phyloP scores from a whole-genome alignment of 2,329 filamentous ascomycete species.

The Aspergillus floridensis region DNA sequence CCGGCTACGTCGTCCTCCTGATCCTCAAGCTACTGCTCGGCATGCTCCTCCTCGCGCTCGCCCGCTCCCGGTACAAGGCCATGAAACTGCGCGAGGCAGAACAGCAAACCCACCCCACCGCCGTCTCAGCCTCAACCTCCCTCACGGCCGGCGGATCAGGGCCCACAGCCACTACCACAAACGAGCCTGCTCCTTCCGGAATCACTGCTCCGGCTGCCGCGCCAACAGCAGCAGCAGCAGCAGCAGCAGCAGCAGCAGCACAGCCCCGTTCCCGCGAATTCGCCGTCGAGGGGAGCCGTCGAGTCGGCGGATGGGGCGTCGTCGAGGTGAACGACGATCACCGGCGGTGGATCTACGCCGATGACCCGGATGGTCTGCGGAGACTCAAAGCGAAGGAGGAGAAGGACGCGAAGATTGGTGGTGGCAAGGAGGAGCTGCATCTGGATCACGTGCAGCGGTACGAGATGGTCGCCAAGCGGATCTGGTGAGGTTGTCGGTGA shows the following conservation, averaged over 20 bases:
- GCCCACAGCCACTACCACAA: background rate
- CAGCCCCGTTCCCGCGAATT: conserved; percentile 42
- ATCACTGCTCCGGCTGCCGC: background rate
- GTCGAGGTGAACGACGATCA: conserved; percentile 89
- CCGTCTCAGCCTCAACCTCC: too few species aligned
- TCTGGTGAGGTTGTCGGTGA: conserved; percentile 63
- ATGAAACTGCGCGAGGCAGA: conserved; percentile 69
- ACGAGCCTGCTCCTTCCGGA: background rate
- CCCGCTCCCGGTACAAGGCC: conserved; percentile 71
- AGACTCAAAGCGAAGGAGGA: conserved; percentile 63
- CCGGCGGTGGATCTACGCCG: conserved; percentile 78
- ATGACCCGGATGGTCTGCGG: conserved; percentile 69
- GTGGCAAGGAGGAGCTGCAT: conserved; percentile 56
- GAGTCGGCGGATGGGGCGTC: conserved; percentile 77
- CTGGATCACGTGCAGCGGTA: conserved; percentile 73
- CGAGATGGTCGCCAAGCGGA: conserved; percentile 94
- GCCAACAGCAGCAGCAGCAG: background rate
- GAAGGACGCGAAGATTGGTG: conserved; percentile 56
- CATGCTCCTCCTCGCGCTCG: conserved; percentile 78
- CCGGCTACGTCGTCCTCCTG: conserved; percentile 79
- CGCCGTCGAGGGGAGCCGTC: conserved; percentile 68
- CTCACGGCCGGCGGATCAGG: too few species aligned
- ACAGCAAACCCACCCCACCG: conserved; percentile 7
- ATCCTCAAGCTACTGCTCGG: conserved; percentile 82
- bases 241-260: background rate